These are phyloP conservation scores for Themeda triandra DNA, from an alignment of 176 grass and related monocot genomes.

Conservation along the genomic window DNA sequence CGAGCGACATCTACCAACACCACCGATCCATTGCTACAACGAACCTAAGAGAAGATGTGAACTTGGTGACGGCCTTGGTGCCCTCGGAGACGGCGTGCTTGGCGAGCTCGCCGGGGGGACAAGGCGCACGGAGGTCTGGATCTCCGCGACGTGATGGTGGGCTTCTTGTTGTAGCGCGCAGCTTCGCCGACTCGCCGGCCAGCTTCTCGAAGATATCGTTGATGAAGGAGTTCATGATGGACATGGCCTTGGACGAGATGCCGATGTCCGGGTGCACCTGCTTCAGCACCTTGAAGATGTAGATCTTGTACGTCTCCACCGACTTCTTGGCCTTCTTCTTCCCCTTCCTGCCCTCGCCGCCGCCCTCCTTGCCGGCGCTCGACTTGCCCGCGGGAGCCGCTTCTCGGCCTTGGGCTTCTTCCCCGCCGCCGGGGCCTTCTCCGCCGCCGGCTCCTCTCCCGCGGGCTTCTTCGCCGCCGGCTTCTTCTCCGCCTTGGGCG, in stretches of 20 bases:
- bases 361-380: conserved; percentile 17
- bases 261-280: conserved; percentile 79
- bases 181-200: conserved; percentile 45
- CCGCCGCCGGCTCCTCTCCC: conserved; percentile 10
- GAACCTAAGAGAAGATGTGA: neutral
- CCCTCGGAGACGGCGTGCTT: conserved; percentile 72
- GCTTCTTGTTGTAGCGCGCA: conserved; percentile 61
- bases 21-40: neutral
- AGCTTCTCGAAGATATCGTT: conserved; percentile 92
- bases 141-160: conserved; percentile 70
- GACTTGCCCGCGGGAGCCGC: conserved; percentile 1
- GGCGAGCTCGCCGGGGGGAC: conserved; percentile 58
- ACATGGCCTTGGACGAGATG: conserved; percentile 78
- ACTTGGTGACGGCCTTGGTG: conserved; percentile 57
- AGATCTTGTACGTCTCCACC: conserved; percentile 77
- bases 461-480: conserved; percentile 35
- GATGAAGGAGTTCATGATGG: conserved; percentile 94
- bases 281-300: conserved; percentile 84
- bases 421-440: conserved; percentile 28
- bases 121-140: conserved; percentile 53
- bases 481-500: conserved; percentile 33
- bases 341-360: conserved; percentile 34
- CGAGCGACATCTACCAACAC: neutral
- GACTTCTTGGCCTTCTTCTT: conserved; percentile 38
- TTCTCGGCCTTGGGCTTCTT: conserved; percentile 42